A percentile compares a stretch with the other conserved stretches of the same genome.
Conservation (phyloP, 2,329 filamentous ascomycete species). For the Scedosporium aurantiacum region DNA sequence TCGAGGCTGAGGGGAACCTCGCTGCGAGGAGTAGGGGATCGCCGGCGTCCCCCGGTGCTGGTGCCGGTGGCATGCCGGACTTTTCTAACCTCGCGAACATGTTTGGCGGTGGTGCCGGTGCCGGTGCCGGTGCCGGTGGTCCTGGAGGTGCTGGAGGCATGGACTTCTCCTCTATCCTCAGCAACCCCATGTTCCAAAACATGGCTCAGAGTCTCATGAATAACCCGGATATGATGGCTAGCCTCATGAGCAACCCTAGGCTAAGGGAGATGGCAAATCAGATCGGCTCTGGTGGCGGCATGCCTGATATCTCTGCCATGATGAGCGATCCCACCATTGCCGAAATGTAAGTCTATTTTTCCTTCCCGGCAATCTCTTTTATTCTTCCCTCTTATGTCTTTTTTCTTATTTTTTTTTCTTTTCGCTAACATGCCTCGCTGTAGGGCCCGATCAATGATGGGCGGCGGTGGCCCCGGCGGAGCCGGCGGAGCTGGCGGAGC, state of each 20-base stretch:
- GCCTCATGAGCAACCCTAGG: constrained; percentile 88
- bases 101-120: constrained; percentile 46
- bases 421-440: not conserved
- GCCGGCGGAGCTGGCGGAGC: constrained; percentile 12
- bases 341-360: constrained; percentile 62
- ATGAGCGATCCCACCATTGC: constrained; percentile 91
- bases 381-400: constrained; percentile 1
- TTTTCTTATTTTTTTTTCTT: not conserved
- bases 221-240: constrained; percentile 85
- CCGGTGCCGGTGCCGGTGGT: constrained; percentile 43
- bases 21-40: constrained; percentile 30
- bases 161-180: constrained; percentile 80
- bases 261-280: constrained; percentile 77
- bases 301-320: constrained; percentile 75
- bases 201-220: constrained; percentile 98
- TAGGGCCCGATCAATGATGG: constrained; percentile 38
- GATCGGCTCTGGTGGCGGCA: constrained; percentile 63
- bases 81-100: constrained; percentile 60
- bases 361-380: not conserved
- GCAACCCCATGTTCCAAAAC: constrained; percentile 93
- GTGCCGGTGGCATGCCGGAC: constrained; percentile 57
- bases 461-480: constrained; percentile 20
- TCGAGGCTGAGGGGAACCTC: constrained; percentile 43
- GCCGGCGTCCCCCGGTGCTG: constrained; percentile 37
- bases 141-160: constrained; percentile 72